Evolutionary conservation across 2,329 filamentous ascomycete species (phyloP).

Genomic region (Blastomyces parvus): DNA sequence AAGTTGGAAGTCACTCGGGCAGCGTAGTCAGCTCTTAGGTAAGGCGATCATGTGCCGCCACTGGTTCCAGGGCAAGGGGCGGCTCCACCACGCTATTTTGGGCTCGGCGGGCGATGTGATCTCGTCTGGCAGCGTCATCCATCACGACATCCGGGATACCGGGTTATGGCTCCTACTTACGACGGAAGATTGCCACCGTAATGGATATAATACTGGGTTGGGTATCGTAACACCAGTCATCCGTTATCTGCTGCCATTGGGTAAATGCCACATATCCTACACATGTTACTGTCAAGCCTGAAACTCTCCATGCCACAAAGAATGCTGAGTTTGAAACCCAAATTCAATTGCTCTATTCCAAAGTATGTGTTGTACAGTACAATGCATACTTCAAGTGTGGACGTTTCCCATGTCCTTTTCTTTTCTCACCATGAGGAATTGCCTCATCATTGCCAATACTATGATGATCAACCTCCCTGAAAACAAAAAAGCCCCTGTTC

Average conservation of each 20-base stretch:
- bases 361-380: not conserved
- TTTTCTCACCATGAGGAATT: not conserved
- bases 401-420: not conserved
- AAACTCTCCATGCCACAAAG: not conserved
- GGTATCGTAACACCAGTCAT: no score
- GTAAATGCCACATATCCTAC: no score
- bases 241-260: no score
- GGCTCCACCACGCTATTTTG: not conserved
- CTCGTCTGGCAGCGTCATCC: no score
- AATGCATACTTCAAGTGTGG: not conserved
- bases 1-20: not conserved
- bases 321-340: not conserved
- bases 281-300: not conserved
- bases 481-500: not conserved
- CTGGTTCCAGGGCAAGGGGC: not conserved
- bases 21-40: not conserved
- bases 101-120: no score
- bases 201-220: no score
- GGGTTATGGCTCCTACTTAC: no score
- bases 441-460: not conserved
- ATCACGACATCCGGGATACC: no score
- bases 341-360: not conserved
- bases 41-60: not conserved
- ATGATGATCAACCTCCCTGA: not conserved
- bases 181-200: no score